Percentiles rank a stretch among this genome's conserved stretches.
phyloP scores from a whole-genome alignment of 148 eudicot genomes.

The Cornus suecica region DNA sequence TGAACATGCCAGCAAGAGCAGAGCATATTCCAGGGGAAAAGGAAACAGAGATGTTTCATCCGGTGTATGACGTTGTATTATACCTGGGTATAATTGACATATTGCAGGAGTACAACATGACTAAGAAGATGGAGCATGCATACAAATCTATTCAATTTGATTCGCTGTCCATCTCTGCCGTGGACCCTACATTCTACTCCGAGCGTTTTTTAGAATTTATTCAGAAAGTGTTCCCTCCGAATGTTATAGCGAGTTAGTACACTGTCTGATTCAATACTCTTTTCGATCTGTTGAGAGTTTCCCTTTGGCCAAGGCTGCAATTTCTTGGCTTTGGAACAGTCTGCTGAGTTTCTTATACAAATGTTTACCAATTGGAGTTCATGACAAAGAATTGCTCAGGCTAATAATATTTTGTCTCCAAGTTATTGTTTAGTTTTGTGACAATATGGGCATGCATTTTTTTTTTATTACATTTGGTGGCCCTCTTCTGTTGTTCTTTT shows the following conservation, averaged over 20 bases:
- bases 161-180: conserved; percentile 86
- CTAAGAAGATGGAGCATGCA: conserved; percentile 86
- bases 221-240: conserved; percentile 72
- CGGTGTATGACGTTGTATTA: conserved; percentile 83
- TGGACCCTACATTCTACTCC: conserved; percentile 86
- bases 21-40: conserved; percentile 54
- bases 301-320: not conserved
- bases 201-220: conserved; percentile 76
- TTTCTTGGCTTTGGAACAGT: not conserved
- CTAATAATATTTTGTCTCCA: not conserved
- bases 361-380: not conserved
- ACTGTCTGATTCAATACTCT: not conserved
- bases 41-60: conserved; percentile 41
- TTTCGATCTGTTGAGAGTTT: not conserved
- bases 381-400: not conserved
- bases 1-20: conserved; percentile 98
- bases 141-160: conserved; percentile 90
- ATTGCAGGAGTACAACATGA: conserved; percentile 81
- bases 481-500: not conserved
- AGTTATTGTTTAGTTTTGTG: not conserved
- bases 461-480: too few relatives aligned
- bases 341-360: not conserved
- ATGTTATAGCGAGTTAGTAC: conserved; percentile 34
- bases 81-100: conserved; percentile 96
- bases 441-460: not conserved